Evolutionary conservation across 768 basidiomycete species (phyloP), one percentile per base, ranked within the genome.

Genomic region (Boletus rufocinnamomeus): DNA sequence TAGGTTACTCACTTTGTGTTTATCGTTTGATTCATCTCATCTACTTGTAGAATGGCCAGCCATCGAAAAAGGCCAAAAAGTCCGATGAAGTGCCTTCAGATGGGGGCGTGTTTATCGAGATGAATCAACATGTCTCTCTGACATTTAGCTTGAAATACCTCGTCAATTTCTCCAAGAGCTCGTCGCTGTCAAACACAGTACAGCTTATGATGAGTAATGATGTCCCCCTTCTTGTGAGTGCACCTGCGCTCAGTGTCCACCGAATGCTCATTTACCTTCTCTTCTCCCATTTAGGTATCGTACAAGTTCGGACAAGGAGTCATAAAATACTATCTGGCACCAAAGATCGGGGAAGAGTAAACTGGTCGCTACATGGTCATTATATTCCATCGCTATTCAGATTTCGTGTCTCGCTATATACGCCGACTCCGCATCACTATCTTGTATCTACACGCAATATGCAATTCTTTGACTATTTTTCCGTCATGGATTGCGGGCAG

Each of bases 61-160:
- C 79, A 28, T 78, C 83, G 53, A 83, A 83, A 70, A 86, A 85
- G 65, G 75, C 72, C n/a, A 88, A 87, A 68, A 84, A 83, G 60
- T 73, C 72, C 0, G 82, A 81, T 9, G 85, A 85, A 21, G 80
- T 82, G 3, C 82, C 84, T 5, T 74, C 77, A 3, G 75, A 76
- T 14, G 84, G 80, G 47, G 80, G 77, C n/a, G 88, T 96, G 49
- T 72, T 76, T 60, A 89, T 97, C 69, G 85, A 91, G 74, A 89
- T 97, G 83, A 92, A 93, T 69, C 87, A 90, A 71, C 86, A 91
- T 62, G 96, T 99, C 61, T 84, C 86, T 44, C 80, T 98, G 50
- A 98, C 95, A 2, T 98, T 98, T 80, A 94, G 92, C 34, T 79
- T 98, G 66, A 98, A 98, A 75, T 99, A 98, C 75, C 87, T 98